Percentiles rank a stretch among this genome's conserved stretches.
Conservation (phyloP, 1,139 yeast genomes). For the Nakaseomyces sp. region DNA sequence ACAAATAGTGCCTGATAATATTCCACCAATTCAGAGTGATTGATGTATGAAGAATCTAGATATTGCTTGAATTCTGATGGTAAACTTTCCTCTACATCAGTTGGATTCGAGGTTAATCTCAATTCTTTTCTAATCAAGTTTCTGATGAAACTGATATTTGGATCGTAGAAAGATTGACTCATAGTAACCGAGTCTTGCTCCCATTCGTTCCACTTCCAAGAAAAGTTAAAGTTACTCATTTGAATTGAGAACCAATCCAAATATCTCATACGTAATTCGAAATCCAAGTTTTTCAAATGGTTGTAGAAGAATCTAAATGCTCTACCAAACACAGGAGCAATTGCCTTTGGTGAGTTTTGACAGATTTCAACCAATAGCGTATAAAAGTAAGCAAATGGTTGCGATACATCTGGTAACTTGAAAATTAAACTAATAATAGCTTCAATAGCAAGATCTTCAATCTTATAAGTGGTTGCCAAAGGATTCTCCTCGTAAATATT, state of each 20-base stretch:
- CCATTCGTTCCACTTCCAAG: conserved; percentile 99
- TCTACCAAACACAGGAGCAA: conserved; percentile 93
- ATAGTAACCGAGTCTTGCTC: conserved; percentile 42
- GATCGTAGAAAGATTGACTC: conserved; percentile 45
- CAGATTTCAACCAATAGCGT: conserved; percentile 86
- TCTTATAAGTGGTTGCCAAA: conserved; percentile 64
- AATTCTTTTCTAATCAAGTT: conserved; percentile 79
- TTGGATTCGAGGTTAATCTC: conserved; percentile 59
- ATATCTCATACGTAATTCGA: conserved; percentile 63
- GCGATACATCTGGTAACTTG: conserved; percentile 59
- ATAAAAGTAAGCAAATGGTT: conserved; percentile 71
- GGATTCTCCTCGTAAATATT: conserved; percentile 33
- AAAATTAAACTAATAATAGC: conserved; percentile 71
- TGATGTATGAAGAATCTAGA: conserved; percentile 44
- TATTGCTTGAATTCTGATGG: conserved; percentile 64
- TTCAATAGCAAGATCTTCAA: conserved; percentile 86
- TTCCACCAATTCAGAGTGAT: conserved; percentile 30
- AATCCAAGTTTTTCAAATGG: conserved; percentile 59
- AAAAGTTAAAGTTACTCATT: conserved; percentile 84
- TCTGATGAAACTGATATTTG: conserved; percentile 63
- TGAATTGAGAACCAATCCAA: conserved; percentile 93
- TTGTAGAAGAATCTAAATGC: conserved; percentile 79
- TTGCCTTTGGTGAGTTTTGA: conserved; percentile 73
- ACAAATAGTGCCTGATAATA: conserved; percentile 32
- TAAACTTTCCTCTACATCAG: conserved; percentile 64